Conservation (phyloP, 495 filamentous ascomycete genomes). For the Aspergillus funiculosus region DNA sequence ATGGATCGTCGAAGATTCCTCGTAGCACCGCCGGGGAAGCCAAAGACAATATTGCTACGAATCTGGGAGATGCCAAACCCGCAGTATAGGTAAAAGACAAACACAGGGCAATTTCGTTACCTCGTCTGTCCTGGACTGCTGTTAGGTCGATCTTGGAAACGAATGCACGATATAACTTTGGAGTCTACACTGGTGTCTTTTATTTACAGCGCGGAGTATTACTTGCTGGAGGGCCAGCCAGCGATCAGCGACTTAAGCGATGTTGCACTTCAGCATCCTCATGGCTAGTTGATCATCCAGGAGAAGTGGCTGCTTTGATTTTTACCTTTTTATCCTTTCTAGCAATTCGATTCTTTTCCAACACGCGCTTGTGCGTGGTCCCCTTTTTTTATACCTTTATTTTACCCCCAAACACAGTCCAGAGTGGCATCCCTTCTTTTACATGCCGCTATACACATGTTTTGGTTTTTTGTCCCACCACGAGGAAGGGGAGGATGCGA, state of each 20-base stretch:
- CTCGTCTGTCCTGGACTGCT: not conserved
- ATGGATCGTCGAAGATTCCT: constrained; percentile 2
- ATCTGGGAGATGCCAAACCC: not conserved
- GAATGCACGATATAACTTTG: not conserved
- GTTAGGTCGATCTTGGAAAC: too few species aligned
- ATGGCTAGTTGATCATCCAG: not conserved
- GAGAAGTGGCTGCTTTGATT: not conserved
- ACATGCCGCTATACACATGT: not conserved
- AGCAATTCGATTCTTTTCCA: constrained; percentile 1
- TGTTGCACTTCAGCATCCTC: not conserved
- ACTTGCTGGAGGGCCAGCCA: not conserved
- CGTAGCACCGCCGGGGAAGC: not conserved
- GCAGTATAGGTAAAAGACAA: not conserved
- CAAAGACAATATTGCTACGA: not conserved
- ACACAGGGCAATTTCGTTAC: not conserved
- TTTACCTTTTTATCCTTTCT: not conserved
- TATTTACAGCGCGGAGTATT: not conserved
- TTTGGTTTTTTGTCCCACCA: not conserved
- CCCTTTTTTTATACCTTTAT: not conserved
- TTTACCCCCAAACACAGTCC: not conserved
- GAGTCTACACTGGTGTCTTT: not conserved
- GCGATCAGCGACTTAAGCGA: too few species aligned
- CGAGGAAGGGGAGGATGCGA: not conserved
- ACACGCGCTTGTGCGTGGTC: not conserved
- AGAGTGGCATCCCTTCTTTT: not conserved